phyloP scores from a whole-genome alignment of 108 stramenopile genomes.

The Epipyxis sp. region DNA sequence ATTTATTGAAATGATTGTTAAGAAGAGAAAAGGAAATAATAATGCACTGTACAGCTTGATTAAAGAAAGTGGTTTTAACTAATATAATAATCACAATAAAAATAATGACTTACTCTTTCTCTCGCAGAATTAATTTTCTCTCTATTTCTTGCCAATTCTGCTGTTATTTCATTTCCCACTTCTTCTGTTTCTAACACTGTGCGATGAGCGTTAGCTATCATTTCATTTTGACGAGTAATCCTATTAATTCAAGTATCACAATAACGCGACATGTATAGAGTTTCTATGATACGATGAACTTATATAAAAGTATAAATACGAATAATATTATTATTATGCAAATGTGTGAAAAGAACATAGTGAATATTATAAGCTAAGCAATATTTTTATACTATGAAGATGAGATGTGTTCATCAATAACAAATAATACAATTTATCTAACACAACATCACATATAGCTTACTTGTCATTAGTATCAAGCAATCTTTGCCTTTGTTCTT shows the following conservation, averaged over 20 bases:
- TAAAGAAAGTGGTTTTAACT: too few species aligned
- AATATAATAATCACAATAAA: too few species aligned
- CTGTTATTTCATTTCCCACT: slow-evolving; percentile 85
- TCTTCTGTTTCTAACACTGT: slow-evolving; percentile 90
- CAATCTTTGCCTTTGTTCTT: slow-evolving; percentile 44
- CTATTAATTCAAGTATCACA: slow-evolving; percentile 15
- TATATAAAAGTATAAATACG: too few species aligned
- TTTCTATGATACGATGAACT: too few species aligned
- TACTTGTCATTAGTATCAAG: slow-evolving; percentile 56
- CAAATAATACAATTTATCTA: too few species aligned
- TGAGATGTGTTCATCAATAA: too few species aligned
- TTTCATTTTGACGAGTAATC: slow-evolving; percentile 71
- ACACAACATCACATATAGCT: too few species aligned
- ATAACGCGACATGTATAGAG: too few species aligned
- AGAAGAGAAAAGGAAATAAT: background rate
- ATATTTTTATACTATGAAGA: background rate
- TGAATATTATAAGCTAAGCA: background rate
- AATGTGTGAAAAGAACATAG: too few species aligned
- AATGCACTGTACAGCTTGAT: too few species aligned
- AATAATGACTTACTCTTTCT: slow-evolving; percentile 25
- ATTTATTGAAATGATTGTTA: background rate
- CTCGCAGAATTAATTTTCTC: slow-evolving; percentile 68
- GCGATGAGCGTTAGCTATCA: slow-evolving; percentile 75
- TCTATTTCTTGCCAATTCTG: slow-evolving; percentile 79
- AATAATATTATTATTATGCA: too few species aligned